Evolutionary conservation across 1,284 basidiomycete genomes (phyloP).

Genomic region (Ceratobasidium sp.): DNA sequence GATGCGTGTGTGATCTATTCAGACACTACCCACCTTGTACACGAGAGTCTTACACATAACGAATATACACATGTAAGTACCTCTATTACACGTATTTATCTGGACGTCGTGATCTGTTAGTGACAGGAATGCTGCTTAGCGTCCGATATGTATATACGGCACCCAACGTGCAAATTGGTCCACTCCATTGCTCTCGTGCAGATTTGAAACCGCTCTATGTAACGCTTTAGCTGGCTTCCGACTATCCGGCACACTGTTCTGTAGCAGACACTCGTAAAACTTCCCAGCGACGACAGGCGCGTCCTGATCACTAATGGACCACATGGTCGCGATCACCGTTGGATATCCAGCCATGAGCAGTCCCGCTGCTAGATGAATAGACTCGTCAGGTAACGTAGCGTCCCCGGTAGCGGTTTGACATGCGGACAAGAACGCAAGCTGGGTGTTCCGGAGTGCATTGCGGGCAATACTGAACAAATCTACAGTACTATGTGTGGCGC

Average conservation of each 20-base stretch:
- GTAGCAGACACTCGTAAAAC: not conserved
- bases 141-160: conserved; percentile 22
- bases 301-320: conserved; percentile 6
- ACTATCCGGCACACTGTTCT: not conserved
- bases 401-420: conserved; percentile 39
- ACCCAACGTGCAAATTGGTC: not conserved
- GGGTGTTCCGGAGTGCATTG: not conserved
- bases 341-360: conserved; percentile 47
- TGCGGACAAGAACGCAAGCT: not conserved
- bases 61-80: no score
- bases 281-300: conserved; percentile 6
- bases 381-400: conserved; percentile 42
- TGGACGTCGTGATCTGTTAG: no score
- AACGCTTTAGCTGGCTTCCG: not conserved
- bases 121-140: no score
- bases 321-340: conserved; percentile 14
- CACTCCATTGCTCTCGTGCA: conserved; percentile 8
- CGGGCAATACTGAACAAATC: not conserved
- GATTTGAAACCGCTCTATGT: not conserved
- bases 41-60: no score
- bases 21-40: no score
- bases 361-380: conserved; percentile 42
- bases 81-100: no score
- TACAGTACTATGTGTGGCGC: no score
- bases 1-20: no score